Evolutionary conservation across 495 filamentous ascomycete species (phyloP), one percentile per base, ranked within the genome.

Genomic region (Xylaria bambusicola): DNA sequence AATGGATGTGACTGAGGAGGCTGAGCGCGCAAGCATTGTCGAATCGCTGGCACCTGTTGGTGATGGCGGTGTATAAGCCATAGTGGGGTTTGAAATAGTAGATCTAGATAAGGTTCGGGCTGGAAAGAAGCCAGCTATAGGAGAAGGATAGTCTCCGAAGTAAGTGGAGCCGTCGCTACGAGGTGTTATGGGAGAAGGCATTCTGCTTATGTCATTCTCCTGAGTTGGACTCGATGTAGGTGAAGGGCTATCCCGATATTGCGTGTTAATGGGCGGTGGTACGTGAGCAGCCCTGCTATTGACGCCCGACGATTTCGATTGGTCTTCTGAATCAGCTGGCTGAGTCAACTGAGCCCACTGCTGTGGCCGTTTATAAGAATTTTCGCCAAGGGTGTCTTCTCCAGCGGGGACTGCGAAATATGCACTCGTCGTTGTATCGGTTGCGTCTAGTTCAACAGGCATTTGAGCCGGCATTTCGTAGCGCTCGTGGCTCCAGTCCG

Each of bases 401-500:
- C 49, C 57, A 3, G 27, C 70, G 24, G 74, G 48, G 29, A 77
- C 72, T 15, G 74, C 71, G 3, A 71, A 68, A 7, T 74, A 61
- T 9, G 58, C 70, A 24, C 71, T 75, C 10, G 62, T 62, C 23
- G 70, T 60, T 6, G 64, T 67, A 24, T 71, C 65, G 35, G 66
- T 74, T 48, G 71, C 74, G 41, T 82, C 80, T 26, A 83, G 67
- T 64, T 83, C 80, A 20, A 75, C 77, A 1, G 79, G 79, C 13
- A 73, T 60, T 1, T 76, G 72, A 10, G 72, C 79, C 17, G 79
- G 75, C 53, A 83, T 66, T 59, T 82, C 78, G 49, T 79, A 81
- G 6, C 79, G 63, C 62, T 79, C 79, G 56, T 81, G 78, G 36
- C 64, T 69, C 55, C 64, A 69, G 50, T 81, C 77, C 6, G 77